phyloP scores from a whole-genome alignment of 768 basidiomycete species.

The Amanita pallidorosea region DNA sequence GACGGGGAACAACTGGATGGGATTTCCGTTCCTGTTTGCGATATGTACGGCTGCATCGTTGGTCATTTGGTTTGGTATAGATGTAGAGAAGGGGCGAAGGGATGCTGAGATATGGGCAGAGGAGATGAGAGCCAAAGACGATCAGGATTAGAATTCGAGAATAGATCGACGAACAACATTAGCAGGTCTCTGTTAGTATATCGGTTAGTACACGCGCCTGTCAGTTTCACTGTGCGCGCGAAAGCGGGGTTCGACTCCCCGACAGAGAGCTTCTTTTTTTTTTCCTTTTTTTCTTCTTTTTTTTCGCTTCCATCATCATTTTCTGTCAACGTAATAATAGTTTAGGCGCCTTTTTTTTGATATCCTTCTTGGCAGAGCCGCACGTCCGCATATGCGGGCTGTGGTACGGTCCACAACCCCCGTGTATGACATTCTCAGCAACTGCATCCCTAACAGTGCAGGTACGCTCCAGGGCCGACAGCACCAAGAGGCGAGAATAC shows the following conservation, averaged over 20 bases:
- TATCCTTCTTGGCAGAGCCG: too few relatives aligned
- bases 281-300: not conserved
- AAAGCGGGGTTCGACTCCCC: constrained; percentile 11
- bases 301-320: not conserved
- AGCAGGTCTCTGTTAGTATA: constrained; percentile 6
- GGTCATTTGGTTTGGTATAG: constrained; percentile 70
- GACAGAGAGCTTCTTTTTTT: constrained; percentile 7
- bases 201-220: constrained; percentile 9
- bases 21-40: constrained; percentile 77
- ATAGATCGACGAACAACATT: not conserved
- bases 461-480: too few relatives aligned
- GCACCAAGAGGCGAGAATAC: too few relatives aligned
- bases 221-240: constrained; percentile 5
- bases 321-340: too few relatives aligned
- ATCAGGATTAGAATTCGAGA: not conserved
- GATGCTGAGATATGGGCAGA: constrained; percentile 55
- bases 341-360: too few relatives aligned
- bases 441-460: too few relatives aligned
- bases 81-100: constrained; percentile 48
- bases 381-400: too few relatives aligned
- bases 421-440: too few relatives aligned
- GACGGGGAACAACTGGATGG: constrained; percentile 68
- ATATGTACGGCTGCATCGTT: constrained; percentile 55
- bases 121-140: not conserved
- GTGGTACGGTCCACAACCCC: too few relatives aligned